Base-by-base conservation (phyloP, 495 filamentous ascomycete species). In the Penicillium coprophilum region DNA sequence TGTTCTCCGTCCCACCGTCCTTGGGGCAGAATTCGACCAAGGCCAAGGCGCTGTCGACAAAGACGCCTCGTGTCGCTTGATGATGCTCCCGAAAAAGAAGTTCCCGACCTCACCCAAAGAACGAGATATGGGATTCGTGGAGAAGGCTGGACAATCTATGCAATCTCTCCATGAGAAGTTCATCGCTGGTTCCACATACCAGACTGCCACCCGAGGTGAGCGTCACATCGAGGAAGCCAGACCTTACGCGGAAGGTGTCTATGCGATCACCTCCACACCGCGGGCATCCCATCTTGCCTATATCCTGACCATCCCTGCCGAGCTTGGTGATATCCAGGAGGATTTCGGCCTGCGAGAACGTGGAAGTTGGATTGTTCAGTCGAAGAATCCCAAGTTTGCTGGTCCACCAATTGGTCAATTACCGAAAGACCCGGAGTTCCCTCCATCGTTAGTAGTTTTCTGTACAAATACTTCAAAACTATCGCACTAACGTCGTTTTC, bases 11-110 rank as follows among this genome's bases (percentile, higher is more conserved):
- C 92, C 93, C 0, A 75, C 93, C 8, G 85, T 83, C 3, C 67
- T 83, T 8, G 88, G 85, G 15, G 86, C 86, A 6, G 84, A 87
- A 55, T 76, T 95, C n/a, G 72, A 76, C 21, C 61, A 75, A 12
- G 67, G 74, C 40, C 78, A 86, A 39, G 84, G 83, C 2, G 71
- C 85, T 0, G 77, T 96, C 47, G 76, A 77, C 36, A 71, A 81
- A 50, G 77, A 74, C 6, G 79, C 81, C 8, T 85, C 85, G 56
- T 87, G 82, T 59, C 84, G 93, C 20, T 72, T 97, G 15, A 72
- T 93, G 60, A 84, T 84, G 2, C 72, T 97, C 11, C 93, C 92
- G 8, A 97, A 96, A 72, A 97, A 96, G 69, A 84, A 85, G 34
- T 80, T 93, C 17, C 93, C 92, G 0, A 80, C 75, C n/a, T 87